Evolutionary conservation across 495 filamentous ascomycete species (phyloP), one percentile per base, ranked within the genome.

Genomic region (Xylaria castorea): DNA sequence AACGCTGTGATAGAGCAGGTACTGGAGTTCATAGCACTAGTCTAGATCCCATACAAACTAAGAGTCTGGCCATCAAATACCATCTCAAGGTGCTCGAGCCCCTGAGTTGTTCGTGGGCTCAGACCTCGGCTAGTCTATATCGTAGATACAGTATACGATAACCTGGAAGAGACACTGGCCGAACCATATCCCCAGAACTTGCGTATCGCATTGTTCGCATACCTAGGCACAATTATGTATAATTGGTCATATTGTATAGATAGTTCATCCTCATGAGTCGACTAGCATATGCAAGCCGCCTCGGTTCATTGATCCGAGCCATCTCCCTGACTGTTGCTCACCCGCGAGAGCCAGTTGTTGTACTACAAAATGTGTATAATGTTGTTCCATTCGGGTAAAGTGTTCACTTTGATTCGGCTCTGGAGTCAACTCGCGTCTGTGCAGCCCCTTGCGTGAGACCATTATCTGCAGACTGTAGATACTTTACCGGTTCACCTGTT

Each of bases 281-380:
- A 63, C 42, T 44, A 12, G 61, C 22, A 63, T 63, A 63, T 22
- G 61, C 38, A 16, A 63, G 30, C 4, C 38, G 14, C 34, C 36
- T 63, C 61, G 61, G 61, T 42, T 44, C 22, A 11, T 22, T 42
- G 34, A 63, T 25, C 61, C 61, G 61, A 40, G 61, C 20, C 38
- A 38, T 63, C 7, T 34, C 9, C 9, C 58, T 63, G 36, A 42
- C 36, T 40, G 61, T 27, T 63, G 22, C 61, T 27, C 36, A 38
- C 34, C n/a, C 20, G 20, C n/a, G 38, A 20, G 57, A 25, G 3
- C 20, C n/a, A 62, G 20, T 20, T 20, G n/a, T 27, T 44, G 38
- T 36, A 27, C 5, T 63, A 18, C 38, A 11, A 38, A 40, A 63
- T 16, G 38, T 36, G 18, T 44, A 12, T 40, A 63, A 44, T 63